These are phyloP conservation scores for Capsicum chinense DNA, from an alignment of 257 asterid genomes.

Conservation along the genomic window DNA sequence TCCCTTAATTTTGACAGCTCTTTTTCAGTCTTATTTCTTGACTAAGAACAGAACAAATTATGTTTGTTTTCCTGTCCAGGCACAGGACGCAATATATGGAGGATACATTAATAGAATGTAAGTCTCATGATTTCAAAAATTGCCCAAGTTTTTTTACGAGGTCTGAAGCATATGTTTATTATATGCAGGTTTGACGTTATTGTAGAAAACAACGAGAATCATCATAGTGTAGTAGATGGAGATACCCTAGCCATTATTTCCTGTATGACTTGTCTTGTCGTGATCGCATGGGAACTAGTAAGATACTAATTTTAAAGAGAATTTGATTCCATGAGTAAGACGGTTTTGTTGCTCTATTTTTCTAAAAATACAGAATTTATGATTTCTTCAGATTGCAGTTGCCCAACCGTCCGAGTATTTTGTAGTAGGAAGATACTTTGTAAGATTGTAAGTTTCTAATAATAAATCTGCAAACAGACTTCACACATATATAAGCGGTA, in stretches of 20 bases:
- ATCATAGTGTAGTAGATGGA: background rate
- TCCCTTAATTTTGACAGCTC: background rate
- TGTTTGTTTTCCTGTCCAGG: background rate
- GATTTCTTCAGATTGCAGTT: background rate
- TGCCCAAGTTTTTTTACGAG: background rate
- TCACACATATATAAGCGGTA: background rate
- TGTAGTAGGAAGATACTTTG: background rate
- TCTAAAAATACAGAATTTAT: background rate
- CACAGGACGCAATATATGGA: background rate
- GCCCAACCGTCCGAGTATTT: background rate
- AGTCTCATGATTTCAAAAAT: background rate
- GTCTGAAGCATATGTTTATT: background rate
- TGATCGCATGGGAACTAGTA: conserved; percentile 1
- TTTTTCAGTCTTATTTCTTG: background rate
- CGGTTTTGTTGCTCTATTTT: background rate
- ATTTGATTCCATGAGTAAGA: background rate
- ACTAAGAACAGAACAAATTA: background rate
- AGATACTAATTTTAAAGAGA: background rate
- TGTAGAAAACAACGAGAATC: background rate
- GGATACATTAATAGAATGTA: background rate
- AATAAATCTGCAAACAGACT: background rate
- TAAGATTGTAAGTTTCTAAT: background rate
- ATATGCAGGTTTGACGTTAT: background rate
- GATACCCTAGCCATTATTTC: background rate
- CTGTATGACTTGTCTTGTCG: background rate